Conservation (phyloP, 73 alveolate species). For the Paramecium octaurelia region DNA sequence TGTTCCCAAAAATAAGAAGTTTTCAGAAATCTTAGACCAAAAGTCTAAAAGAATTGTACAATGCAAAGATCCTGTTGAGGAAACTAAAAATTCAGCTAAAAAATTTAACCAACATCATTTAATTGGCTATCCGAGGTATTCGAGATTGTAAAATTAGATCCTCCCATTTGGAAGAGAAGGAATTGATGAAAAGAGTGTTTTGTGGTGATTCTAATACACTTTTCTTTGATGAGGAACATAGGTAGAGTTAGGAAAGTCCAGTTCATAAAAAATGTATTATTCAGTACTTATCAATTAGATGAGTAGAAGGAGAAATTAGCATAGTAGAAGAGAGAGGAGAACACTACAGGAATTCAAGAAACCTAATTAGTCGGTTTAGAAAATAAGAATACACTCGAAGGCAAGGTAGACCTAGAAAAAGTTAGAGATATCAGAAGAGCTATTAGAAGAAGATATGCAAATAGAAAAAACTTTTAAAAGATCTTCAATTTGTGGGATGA, state of each 20-base stretch:
- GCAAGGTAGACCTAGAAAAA: slow-evolving; percentile 88
- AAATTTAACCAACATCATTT: background rate
- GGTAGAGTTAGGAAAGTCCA: background rate
- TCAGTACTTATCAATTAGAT: background rate
- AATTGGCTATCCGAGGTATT: slow-evolving; percentile 43
- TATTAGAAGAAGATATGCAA: slow-evolving; percentile 89
- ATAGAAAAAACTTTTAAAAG: slow-evolving; percentile 81
- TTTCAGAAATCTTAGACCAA: background rate
- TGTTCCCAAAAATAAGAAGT: background rate
- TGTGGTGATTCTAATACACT: slow-evolving; percentile 60
- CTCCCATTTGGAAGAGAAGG: slow-evolving; percentile 47
- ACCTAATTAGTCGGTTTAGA: slow-evolving; percentile 82
- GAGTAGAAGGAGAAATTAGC: slow-evolving; percentile 19
- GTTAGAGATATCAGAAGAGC: slow-evolving; percentile 88
- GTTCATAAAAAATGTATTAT: background rate
- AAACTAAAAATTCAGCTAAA: background rate
- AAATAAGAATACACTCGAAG: slow-evolving; percentile 85
- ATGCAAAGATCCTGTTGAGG: background rate
- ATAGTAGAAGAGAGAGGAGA: slow-evolving; percentile 52
- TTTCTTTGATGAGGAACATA: background rate
- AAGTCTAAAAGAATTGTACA: background rate
- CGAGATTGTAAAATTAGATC: background rate
- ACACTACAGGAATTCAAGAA: slow-evolving; percentile 82
- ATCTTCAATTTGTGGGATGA: slow-evolving; percentile 93
- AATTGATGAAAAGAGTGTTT: slow-evolving; percentile 57